Conservation (phyloP, 2,329 filamentous ascomycete species). For the Fusarium sp. region DNA sequence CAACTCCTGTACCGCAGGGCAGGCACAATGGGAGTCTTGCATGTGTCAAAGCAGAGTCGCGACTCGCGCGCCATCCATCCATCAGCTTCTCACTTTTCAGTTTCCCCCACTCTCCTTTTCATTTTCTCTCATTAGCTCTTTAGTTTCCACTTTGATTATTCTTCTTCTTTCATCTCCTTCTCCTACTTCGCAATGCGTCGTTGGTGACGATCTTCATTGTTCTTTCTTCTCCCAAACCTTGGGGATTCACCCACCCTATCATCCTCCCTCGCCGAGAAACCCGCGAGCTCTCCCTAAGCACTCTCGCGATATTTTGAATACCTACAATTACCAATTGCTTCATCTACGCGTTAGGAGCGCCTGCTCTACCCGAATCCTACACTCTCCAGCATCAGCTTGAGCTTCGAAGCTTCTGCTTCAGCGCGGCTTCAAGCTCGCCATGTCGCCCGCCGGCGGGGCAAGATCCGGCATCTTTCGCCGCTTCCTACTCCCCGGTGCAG, state of each 20-base stretch:
- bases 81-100: constrained; percentile 10
- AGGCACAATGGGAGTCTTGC: background rate
- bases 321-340: background rate
- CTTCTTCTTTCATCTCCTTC: background rate
- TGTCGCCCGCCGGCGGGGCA: constrained; percentile 31
- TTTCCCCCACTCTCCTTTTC: constrained; percentile 1
- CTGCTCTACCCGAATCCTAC: background rate
- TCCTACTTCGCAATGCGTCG: background rate
- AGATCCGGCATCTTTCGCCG: constrained; percentile 52
- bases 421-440: constrained; percentile 9
- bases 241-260: background rate
- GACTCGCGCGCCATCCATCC: constrained; percentile 6
- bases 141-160: background rate
- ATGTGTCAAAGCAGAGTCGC: constrained; percentile 16
- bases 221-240: background rate
- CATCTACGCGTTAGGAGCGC: background rate
- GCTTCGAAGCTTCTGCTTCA: background rate
- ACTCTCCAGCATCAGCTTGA: background rate
- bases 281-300: background rate
- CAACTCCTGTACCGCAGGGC: background rate
- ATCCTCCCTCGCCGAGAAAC: background rate
- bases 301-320: background rate
- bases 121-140: background rate
- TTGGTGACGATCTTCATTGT: background rate
- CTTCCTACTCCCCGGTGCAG: constrained; percentile 56